Base-by-base conservation (phyloP, 1,284 basidiomycete genomes). In the Austropuccinia psidii region DNA sequence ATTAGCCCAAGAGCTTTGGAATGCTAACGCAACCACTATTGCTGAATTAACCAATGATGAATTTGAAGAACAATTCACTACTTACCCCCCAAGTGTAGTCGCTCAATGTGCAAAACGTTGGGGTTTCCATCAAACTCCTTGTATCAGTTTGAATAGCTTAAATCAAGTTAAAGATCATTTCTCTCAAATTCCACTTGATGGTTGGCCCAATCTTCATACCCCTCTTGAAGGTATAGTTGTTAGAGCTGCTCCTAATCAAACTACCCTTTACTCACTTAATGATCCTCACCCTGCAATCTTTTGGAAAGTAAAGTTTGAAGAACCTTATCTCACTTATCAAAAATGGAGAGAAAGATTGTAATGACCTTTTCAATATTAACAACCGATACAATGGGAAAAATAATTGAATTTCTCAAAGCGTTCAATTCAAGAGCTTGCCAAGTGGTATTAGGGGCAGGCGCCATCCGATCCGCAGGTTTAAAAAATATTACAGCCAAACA, bases 291-390 rank as follows among this genome's bases (percentile, higher is more conserved):
- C n/a, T n/a, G 88, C 91, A 0, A 96, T 98, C 84, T 98, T 99
- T 85, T 98, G 97, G 88, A 98, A 99, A 81, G 86, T 98, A 83
- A 98, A 99, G 81, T 98, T 97, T 80, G 93, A 98, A 81, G 93
- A 98, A 80, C 95, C 95, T 0, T 98, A 98, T 80, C 88, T 98
- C 83, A 95, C 96, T 87, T 98, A 98, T 82, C 88, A 96, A 62
- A 91, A 97, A 80, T 98, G 93, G 93, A 85, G 96, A 68, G 96
- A 98, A 82, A n/a, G n/a, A n/a, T n/a, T n/a, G n/a, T n/a, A n/a
- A n/a, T n/a, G n/a, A n/a, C n/a, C n/a, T n/a, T n/a, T n/a, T n/a
- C n/a, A n/a, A n/a, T n/a, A n/a, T n/a, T n/a, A n/a, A n/a, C n/a
- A n/a, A n/a, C n/a, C n/a, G n/a, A n/a, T n/a, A n/a, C n/a, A n/a